Percentiles rank a stretch among this genome's conserved stretches.
These are phyloP conservation scores for Candida bentonensis DNA, from an alignment of 805 yeast species.

Conservation along the genomic window DNA sequence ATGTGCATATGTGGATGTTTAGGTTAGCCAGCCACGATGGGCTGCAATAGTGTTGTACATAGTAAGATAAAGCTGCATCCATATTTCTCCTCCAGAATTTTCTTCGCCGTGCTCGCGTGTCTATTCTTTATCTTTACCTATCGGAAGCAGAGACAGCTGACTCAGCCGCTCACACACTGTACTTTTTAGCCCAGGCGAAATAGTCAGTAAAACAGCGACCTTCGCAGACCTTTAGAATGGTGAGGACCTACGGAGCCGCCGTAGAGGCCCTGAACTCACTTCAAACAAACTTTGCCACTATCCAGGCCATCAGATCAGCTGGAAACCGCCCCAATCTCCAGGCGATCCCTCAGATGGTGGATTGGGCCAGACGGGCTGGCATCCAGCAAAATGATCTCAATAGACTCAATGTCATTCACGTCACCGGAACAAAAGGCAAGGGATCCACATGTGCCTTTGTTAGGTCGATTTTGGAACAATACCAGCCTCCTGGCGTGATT, in stretches of 20 bases:
- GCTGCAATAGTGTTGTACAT: too few species aligned
- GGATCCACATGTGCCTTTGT: conserved; percentile 96
- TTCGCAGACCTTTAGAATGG: too few species aligned
- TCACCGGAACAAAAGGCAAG: conserved; percentile 97
- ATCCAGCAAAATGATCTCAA: conserved; percentile 55
- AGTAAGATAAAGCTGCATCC: too few species aligned
- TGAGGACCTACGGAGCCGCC: conserved; percentile 44
- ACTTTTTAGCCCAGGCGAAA: too few species aligned
- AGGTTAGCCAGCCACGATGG: too few species aligned
- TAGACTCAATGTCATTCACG: conserved; percentile 66
- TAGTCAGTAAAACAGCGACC: too few species aligned
- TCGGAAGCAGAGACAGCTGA: too few species aligned
- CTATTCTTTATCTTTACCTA: too few species aligned
- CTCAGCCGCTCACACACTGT: too few species aligned
- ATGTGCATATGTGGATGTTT: too few species aligned
- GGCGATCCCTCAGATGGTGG: conserved; percentile 74
- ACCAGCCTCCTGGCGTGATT: conserved; percentile 26
- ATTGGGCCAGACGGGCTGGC: conserved; percentile 62
- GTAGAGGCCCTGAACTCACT: conserved; percentile 68
- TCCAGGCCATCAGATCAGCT: conserved; percentile 65
- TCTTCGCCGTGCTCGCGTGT: too few species aligned
- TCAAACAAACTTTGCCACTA: conserved; percentile 82
- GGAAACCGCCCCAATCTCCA: conserved; percentile 45
- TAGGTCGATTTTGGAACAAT: conserved; percentile 62
- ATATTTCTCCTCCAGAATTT: too few species aligned